These are phyloP conservation scores for Trichoderma koningiopsis DNA, from an alignment of 2,329 filamentous ascomycete species.

Conservation along the genomic window DNA sequence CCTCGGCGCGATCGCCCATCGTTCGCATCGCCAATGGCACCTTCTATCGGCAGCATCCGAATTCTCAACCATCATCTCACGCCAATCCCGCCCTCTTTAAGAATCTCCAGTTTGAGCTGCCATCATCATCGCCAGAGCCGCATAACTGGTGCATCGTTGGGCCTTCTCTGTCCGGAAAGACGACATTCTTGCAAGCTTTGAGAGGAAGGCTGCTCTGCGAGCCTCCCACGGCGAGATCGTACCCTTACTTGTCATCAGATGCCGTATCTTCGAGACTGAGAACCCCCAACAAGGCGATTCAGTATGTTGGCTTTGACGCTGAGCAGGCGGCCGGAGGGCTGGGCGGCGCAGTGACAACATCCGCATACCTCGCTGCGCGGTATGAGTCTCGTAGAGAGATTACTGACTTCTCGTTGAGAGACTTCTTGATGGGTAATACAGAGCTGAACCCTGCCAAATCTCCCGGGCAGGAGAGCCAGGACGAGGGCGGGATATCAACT, in stretches of 20 bases:
- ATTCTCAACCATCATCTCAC: slow-evolving; percentile 46
- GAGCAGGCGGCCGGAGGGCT: slow-evolving; percentile 58
- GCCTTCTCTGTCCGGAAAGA: slow-evolving; percentile 76
- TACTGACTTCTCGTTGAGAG: slow-evolving; percentile 80
- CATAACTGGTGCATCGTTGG: slow-evolving; percentile 86
- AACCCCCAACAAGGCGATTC: slow-evolving; percentile 68
- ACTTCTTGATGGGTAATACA: slow-evolving; percentile 82
- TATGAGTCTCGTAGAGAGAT: slow-evolving; percentile 88
- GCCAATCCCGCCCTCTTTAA: slow-evolving; percentile 74
- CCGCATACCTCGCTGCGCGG: slow-evolving; percentile 82
- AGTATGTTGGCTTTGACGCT: slow-evolving; percentile 87
- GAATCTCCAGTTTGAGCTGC: slow-evolving; percentile 69
- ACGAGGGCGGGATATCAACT: slow-evolving; percentile 53
- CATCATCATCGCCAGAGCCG: slow-evolving; percentile 52
- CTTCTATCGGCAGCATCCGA: slow-evolving; percentile 78
- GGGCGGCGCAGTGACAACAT: slow-evolving; percentile 60
- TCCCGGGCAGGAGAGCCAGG: slow-evolving; percentile 41
- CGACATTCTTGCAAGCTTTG: slow-evolving; percentile 78
- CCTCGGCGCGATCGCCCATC: slow-evolving; percentile 53
- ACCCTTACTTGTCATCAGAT: slow-evolving; percentile 72
- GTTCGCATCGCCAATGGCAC: slow-evolving; percentile 76
- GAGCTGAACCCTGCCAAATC: slow-evolving; percentile 71
- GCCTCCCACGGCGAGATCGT: slow-evolving; percentile 74
- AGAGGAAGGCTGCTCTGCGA: slow-evolving; percentile 73
- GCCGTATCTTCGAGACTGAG: slow-evolving; percentile 59